A percentile compares a stretch with the other conserved stretches of the same genome.
These are phyloP conservation scores for Aphanomyces euteiches DNA, from an alignment of 352 stramenopile genomes.

Conservation along the genomic window DNA sequence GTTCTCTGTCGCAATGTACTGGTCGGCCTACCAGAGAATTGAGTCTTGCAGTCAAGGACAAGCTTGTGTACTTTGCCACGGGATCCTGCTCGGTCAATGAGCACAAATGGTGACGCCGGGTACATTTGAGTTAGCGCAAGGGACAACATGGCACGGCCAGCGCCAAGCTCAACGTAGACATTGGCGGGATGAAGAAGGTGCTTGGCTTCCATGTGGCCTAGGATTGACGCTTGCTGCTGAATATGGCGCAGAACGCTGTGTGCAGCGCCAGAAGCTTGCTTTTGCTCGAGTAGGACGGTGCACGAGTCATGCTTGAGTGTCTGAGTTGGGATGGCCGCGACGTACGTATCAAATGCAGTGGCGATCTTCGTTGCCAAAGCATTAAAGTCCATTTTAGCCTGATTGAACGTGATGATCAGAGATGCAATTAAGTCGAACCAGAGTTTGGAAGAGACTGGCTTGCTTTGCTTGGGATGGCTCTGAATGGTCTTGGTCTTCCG, in stretches of 20 bases:
- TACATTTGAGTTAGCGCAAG: conserved; percentile 67
- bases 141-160: conserved; percentile 72
- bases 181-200: conserved; percentile 44
- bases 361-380: conserved; percentile 57
- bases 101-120: conserved; percentile 56
- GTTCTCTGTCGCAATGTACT: conserved; percentile 32
- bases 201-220: conserved; percentile 66
- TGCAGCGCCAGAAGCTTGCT: conserved; percentile 48
- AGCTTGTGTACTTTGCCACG: conserved; percentile 52
- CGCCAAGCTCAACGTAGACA: conserved; percentile 69
- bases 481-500: conserved; percentile 37
- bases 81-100: conserved; percentile 70
- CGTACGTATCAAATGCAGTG: conserved; percentile 45
- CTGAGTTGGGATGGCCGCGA: conserved; percentile 54
- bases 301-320: conserved; percentile 70
- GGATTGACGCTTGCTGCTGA: conserved; percentile 77
- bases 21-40: conserved; percentile 11
- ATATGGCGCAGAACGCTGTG: conserved; percentile 74
- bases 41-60: neutral
- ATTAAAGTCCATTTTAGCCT: conserved; percentile 42
- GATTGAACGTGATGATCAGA: neutral
- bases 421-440: conserved; percentile 37
- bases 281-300: conserved; percentile 56
- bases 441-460: conserved; percentile 61
- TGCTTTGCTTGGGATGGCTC: conserved; percentile 44